Evolutionary conservation across 208 protist species (phyloP), one percentile per base, ranked within the genome.

Genomic region (Endotrypanum monterogeii): DNA sequence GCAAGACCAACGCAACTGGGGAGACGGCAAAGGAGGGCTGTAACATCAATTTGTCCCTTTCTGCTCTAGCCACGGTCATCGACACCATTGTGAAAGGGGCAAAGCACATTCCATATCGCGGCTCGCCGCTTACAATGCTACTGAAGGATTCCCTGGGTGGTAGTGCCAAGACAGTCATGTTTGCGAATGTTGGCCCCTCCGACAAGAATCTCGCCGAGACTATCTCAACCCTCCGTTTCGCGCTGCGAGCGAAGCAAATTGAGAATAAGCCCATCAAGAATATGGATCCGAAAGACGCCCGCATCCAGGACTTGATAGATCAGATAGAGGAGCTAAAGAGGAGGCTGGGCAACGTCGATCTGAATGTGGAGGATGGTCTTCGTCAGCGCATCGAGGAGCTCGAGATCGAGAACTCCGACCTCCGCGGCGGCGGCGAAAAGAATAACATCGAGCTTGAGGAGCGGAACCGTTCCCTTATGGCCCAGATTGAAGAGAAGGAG

Each of bases 181-280:
- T 97, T 67, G 93, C 94, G 66, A 98, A 95, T 74, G 73, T 92
- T 37, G 86, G 87, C 25, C 93, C 92, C 5, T 92, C 89, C 9
- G 84, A 96, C 48, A 89, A 94, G 74, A 97, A 97, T 80, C 82
- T 90, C 12, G 90, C 91, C 14, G 92, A 98, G 76, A 97, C 91
- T 1, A 94, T 97, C 66, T 96, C 92, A 14, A 98, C 94, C 5
- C 80, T 97, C 30, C 86, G 93, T 14, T 98, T 98, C 80, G 94
- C 94, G 65, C 71, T 92, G 11, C 80, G 91, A 30, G 93, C 90
- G 67, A 96, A 98, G 73, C 96, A 99, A 82, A 99, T 99, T 79
- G 88, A 98, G 80, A 99, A 99, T 78, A 98, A 98, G 76, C 96
- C 96, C 35, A 76, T 98, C 67, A 97, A 96, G 79, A 98, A 98